Conservation (phyloP, 169 alveolate species). For the Eimeria necatrix region DNA sequence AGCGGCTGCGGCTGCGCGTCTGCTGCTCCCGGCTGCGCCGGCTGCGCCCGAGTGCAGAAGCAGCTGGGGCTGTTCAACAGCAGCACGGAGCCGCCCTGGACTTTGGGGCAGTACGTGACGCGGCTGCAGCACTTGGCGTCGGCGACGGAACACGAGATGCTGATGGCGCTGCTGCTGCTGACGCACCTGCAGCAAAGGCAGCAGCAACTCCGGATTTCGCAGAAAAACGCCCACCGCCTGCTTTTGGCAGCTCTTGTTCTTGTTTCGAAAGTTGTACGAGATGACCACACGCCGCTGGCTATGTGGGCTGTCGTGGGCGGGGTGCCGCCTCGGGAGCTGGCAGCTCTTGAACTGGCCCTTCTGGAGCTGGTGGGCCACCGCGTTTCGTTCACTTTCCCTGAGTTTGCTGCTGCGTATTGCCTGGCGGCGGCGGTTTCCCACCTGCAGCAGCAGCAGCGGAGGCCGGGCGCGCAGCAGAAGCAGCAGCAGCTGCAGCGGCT, state of each 20-base stretch:
- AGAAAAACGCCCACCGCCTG: constrained; percentile 30
- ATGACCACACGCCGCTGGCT: constrained; percentile 42
- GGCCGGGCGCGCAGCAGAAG: not conserved
- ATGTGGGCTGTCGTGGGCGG: constrained; percentile 64
- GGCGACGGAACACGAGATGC: constrained; percentile 64
- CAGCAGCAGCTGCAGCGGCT: not conserved
- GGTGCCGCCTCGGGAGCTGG: not conserved
- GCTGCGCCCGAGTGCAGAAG: constrained; percentile 24
- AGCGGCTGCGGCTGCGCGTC: not conserved
- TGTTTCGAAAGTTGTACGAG: constrained; percentile 28
- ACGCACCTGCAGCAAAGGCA: constrained; percentile 61
- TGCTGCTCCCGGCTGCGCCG: constrained; percentile 26
- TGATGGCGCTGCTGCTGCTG: constrained; percentile 58
- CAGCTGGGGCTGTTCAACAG: constrained; percentile 57
- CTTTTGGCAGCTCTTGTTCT: constrained; percentile 49
- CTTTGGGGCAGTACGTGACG: constrained; percentile 59
- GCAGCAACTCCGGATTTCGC: constrained; percentile 34
- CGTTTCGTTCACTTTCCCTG: constrained; percentile 42
- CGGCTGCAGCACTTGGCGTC: constrained; percentile 65
- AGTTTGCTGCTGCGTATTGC: constrained; percentile 62
- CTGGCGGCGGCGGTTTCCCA: constrained; percentile 35
- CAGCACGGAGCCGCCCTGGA: constrained; percentile 60
- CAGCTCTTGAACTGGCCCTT: constrained; percentile 23
- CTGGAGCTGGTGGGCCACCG: constrained; percentile 36
- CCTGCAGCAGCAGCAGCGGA: constrained; percentile 17